Evolutionary conservation across 78 protist species (phyloP), one percentile per base, ranked within the genome.

Genomic region (Polysphondylium violaceum): DNA sequence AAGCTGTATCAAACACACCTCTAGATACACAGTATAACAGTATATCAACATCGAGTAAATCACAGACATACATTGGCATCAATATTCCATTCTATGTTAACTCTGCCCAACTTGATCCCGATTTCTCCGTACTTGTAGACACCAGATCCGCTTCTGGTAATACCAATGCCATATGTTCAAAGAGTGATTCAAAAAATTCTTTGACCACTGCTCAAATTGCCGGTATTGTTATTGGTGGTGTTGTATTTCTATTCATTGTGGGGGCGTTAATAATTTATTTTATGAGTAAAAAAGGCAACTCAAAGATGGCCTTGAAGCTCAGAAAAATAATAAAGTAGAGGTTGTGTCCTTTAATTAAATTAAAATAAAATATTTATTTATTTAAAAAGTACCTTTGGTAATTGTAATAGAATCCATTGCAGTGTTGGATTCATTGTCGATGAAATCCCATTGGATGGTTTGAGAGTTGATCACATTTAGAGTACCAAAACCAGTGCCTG

Each of bases 381-480:
- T 77, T 61, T 73, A 73, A 67, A 78, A 79, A n/a, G 27, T 16
- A 38, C 88, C 88, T 53, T 79, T 79, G 12, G 29, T 33, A 36
- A 79, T 35, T n/a, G 35, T 67, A 36, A 50, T 5, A 38, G 43
- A 33, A 38, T 79, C 68, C 4, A 67, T 4, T 6, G 67, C 44
- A 5, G 63, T 36, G 47, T 79, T 58, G 61, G 17, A 14, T 43
- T 71, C 31, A 21, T 79, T 71, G n/a, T 47, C 47, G 25, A 79
- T 35, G 64, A 79, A 79, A 40, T 79, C 71, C 75, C 75, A 79
- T 31, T 53, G 63, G 19, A 79, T 16, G 64, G 56, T 50, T 12
- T 56, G 44, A 25, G 65, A 17, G 33, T 79, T 65, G 31, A 79
- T 38, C 21, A 79, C 4, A 12, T 29, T 67, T 5, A 79, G 12